phyloP scores from a whole-genome alignment of 2,329 filamentous ascomycete species.

The Cytospora mali region DNA sequence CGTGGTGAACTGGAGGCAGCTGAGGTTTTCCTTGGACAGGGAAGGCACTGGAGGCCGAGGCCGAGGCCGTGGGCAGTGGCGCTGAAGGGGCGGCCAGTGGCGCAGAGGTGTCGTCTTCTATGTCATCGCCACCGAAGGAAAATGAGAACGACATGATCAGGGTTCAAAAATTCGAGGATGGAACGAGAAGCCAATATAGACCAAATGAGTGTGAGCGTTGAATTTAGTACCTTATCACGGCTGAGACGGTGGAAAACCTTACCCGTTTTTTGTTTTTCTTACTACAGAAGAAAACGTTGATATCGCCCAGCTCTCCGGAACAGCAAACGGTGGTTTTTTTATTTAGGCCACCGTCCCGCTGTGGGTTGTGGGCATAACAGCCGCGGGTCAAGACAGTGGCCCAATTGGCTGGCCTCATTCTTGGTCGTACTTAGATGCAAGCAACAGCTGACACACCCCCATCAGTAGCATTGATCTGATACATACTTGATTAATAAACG shows the following conservation, averaged over 20 bases:
- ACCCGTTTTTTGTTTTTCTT: constrained; percentile 18
- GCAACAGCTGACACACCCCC: background rate
- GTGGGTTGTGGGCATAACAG: background rate
- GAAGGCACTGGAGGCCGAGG: constrained; percentile 53
- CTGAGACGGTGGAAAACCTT: background rate
- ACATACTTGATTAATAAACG: background rate
- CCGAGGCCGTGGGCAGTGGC: constrained; percentile 30
- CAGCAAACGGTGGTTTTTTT: constrained; percentile 8
- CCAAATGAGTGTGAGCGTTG: background rate
- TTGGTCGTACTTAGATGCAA: background rate
- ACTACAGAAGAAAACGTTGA: background rate
- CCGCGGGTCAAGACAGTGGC: background rate
- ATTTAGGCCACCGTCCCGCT: background rate
- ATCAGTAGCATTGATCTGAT: background rate
- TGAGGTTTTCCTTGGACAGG: constrained; percentile 64
- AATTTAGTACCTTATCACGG: background rate
- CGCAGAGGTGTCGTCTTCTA: constrained; percentile 50
- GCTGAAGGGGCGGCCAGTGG: constrained; percentile 12
- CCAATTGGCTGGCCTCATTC: background rate
- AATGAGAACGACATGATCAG: constrained; percentile 57
- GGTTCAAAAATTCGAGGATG: background rate
- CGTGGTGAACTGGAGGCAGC: constrained; percentile 56
- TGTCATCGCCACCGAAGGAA: constrained; percentile 65
- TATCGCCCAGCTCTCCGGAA: constrained; percentile 5
- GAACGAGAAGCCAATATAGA: background rate